Evolutionary conservation across 331 rosid species (phyloP).

Genomic region (Cydonia oblonga): DNA sequence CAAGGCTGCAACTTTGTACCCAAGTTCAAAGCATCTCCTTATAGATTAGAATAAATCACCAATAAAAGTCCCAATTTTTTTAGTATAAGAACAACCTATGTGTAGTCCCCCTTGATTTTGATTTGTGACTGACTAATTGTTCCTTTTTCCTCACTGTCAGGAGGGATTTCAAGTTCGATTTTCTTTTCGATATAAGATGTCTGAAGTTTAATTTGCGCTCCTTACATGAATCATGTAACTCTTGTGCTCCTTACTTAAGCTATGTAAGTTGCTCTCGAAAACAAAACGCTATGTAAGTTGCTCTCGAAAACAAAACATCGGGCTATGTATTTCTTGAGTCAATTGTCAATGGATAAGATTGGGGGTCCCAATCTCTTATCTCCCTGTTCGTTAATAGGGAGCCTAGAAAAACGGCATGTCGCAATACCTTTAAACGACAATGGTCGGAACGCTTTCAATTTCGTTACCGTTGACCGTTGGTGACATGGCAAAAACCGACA

Average conservation of each 20-base stretch:
- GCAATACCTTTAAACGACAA: background rate
- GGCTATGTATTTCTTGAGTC: too few species aligned
- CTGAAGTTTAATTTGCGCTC: background rate
- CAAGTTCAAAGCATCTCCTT: background rate
- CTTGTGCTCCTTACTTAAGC: too few species aligned
- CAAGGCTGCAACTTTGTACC: rapidly evolving
- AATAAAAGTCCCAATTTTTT: background rate
- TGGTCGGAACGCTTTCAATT: background rate
- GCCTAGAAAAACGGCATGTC: background rate
- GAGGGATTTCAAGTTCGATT: too few species aligned
- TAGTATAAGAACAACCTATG: background rate
- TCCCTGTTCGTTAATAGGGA: background rate
- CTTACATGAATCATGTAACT: too few species aligned
- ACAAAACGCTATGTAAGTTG: too few species aligned
- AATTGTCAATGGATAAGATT: background rate
- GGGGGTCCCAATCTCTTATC: background rate
- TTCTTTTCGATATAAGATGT: background rate
- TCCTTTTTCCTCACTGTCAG: too few species aligned
- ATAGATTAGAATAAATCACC: too few species aligned
- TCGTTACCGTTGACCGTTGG: background rate
- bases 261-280: too few species aligned
- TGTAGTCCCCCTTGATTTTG: background rate
- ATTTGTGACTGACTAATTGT: background rate
- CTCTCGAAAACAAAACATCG: too few species aligned
- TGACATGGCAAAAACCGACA: slow-evolving; percentile 4